These are phyloP conservation scores for Bacidia gigantensis DNA, from an alignment of 495 filamentous ascomycete genomes.

Conservation along the genomic window DNA sequence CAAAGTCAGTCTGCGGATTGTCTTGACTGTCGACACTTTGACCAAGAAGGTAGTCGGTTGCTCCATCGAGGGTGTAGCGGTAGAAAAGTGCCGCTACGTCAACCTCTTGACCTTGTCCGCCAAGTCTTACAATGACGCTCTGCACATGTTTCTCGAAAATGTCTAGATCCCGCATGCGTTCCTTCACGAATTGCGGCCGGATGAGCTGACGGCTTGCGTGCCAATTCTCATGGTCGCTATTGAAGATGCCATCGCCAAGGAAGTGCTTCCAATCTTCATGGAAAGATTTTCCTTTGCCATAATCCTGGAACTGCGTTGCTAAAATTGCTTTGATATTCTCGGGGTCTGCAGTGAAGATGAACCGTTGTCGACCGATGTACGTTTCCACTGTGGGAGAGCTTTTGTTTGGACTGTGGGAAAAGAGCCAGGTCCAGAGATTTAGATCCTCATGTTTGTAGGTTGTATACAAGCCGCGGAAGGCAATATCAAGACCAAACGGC, in stretches of 20 bases:
- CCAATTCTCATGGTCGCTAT: constrained; percentile 63
- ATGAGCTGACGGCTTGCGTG: constrained; percentile 61
- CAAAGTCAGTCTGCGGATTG: constrained; percentile 42
- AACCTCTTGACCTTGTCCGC: constrained; percentile 28
- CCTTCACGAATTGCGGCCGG: constrained; percentile 69
- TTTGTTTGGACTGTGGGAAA: constrained; percentile 24
- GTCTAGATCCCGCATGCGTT: constrained; percentile 67
- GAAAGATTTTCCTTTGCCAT: constrained; percentile 58
- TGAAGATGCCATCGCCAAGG: constrained; percentile 68
- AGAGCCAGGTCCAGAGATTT: constrained; percentile 42
- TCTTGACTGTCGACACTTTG: constrained; percentile 55
- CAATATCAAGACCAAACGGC: constrained; percentile 7
- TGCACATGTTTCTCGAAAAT: constrained; percentile 67
- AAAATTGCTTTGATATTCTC: constrained; percentile 62
- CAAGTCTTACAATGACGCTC: constrained; percentile 46
- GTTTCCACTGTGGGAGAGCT: constrained; percentile 44
- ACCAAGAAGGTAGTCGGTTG: constrained; percentile 81
- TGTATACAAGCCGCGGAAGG: constrained; percentile 23
- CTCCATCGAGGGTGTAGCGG: constrained; percentile 62
- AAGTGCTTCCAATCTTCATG: constrained; percentile 59
- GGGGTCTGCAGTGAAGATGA: constrained; percentile 49
- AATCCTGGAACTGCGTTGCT: constrained; percentile 55
- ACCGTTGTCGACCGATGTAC: constrained; percentile 32
- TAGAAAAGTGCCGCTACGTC: constrained; percentile 30
- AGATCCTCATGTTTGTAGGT: constrained; percentile 39